Evolutionary conservation across 148 eudicot species (phyloP), one percentile per base, ranked within the genome.

Genomic region (Fagopyrum tataricum): DNA sequence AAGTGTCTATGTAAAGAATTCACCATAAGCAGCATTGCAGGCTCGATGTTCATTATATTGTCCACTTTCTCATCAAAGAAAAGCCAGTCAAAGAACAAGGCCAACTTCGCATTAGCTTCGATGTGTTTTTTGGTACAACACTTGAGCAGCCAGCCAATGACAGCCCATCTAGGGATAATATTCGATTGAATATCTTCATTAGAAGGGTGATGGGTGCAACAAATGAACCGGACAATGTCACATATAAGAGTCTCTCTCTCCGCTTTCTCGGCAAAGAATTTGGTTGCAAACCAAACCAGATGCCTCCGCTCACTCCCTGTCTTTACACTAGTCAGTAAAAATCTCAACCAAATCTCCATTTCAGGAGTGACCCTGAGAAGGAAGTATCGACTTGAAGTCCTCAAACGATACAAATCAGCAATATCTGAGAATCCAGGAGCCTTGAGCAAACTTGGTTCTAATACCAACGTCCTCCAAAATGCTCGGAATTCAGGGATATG

Each of bases 51-150:
- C 97, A 91, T 91, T 14, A 91, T 40, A 42, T 77, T 84, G 73
- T 93, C 97, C 67, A 82, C 83, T 68, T 74, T 87, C 52, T 86
- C 98, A 76, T 87, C 82, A 72, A 86, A 91, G 85, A 93, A 93
- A 74, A 93, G 89, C 98, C 98, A 93, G 77, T 93, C 98, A 76
- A 89, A 93, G 62, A 93, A 86, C 75, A 91, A 79, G 26, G 91
- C 89, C 72, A 93, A 84, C 80, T 93, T 93, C 49, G 78, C 83
- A 81, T 84, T 84, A 44, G 91, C 90, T 82, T 85, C 92, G 73
- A 88, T 62, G 80, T 93, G 77, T 24, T 80, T 89, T 78, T 85
- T 91, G 62, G 81, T 71, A 75, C 89, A 84, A 11, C 78, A 82
- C 66, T 70, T 82, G 75, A 93, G 76, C 78, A 93, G 72, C 98